These are phyloP conservation scores for Cercospora sp. DNA, from an alignment of 2,329 filamentous ascomycete species.

Conservation along the genomic window DNA sequence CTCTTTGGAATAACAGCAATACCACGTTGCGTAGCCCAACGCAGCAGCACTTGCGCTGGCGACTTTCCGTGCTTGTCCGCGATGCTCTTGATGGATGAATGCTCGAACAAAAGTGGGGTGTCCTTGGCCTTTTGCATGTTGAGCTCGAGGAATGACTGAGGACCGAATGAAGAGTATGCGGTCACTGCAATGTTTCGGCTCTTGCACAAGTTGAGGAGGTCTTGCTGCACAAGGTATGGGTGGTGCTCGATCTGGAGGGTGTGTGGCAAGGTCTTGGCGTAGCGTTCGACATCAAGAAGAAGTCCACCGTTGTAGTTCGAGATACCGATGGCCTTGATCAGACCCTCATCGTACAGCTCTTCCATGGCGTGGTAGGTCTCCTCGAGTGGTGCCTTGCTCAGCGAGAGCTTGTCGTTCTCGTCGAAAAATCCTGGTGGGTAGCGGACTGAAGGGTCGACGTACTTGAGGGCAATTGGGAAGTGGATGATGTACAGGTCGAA, in stretches of 20 bases:
- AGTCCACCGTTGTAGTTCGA: constrained; percentile 80
- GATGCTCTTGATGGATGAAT: constrained; percentile 63
- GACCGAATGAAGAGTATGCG: constrained; percentile 82
- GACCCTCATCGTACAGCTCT: constrained; percentile 64
- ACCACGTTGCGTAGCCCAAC: constrained; percentile 82
- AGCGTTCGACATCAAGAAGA: constrained; percentile 76
- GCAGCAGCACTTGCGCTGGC: constrained; percentile 76
- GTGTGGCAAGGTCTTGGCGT: constrained; percentile 71
- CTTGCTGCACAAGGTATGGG: constrained; percentile 77
- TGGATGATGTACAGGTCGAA: constrained; percentile 82
- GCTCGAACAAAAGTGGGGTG: constrained; percentile 69
- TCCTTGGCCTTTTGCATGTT: constrained; percentile 67
- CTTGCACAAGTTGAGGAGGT: constrained; percentile 69
- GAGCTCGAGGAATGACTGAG: constrained; percentile 75
- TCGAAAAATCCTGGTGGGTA: constrained; percentile 77
- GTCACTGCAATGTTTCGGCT: constrained; percentile 71
- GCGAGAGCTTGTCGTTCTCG: constrained; percentile 64
- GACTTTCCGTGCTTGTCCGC: constrained; percentile 70
- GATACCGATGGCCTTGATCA: constrained; percentile 74
- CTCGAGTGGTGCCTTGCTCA: constrained; percentile 70
- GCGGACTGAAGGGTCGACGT: constrained; percentile 74
- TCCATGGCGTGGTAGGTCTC: constrained; percentile 85
- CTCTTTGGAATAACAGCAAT: constrained; percentile 83
- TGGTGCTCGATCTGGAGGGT: constrained; percentile 88
- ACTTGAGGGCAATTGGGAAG: constrained; percentile 83